A percentile compares a stretch with the other conserved stretches of the same genome.
Conservation (phyloP, 148 eudicot species). For the Vaccinium darrowii region DNA sequence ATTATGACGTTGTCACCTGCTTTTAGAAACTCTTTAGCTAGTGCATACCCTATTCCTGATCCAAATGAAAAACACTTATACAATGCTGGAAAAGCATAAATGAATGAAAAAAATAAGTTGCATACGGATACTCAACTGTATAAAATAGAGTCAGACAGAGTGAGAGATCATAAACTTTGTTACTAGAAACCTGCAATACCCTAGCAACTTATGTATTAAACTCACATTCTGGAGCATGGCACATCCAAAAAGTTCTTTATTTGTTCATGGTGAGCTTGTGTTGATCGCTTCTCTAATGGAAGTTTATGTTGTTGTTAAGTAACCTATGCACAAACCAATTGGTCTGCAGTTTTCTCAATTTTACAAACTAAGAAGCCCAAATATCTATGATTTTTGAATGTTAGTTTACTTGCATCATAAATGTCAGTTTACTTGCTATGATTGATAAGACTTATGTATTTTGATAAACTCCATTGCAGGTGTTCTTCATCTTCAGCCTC, state of each 20-base stretch:
- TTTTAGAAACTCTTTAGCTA: slow-evolving; percentile 81
- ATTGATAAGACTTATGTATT: too few relatives aligned
- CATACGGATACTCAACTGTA: not conserved
- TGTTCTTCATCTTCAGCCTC: too few relatives aligned
- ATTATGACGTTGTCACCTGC: slow-evolving; percentile 84
- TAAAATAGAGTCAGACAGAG: not conserved
- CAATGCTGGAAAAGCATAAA: not conserved
- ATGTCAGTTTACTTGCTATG: too few relatives aligned
- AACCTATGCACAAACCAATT: not conserved
- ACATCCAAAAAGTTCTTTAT: too few relatives aligned
- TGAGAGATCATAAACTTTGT: not conserved
- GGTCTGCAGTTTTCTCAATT: not conserved
- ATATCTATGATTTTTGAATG: slow-evolving; percentile 39
- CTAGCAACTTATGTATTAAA: too few relatives aligned
- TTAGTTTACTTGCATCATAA: too few relatives aligned
- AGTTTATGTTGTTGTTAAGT: too few relatives aligned
- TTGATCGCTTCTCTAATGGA: too few relatives aligned
- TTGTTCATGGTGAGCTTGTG: too few relatives aligned
- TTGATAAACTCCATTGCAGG: too few relatives aligned
- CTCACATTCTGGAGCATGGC: not conserved
- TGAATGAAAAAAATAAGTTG: not conserved
- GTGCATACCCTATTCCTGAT: slow-evolving; percentile 94
- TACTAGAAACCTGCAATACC: not conserved
- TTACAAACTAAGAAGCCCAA: not conserved
- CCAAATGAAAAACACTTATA: slow-evolving; percentile 5